Base-by-base conservation (phyloP, 106 monocot species). In the Allium cepa region DNA sequence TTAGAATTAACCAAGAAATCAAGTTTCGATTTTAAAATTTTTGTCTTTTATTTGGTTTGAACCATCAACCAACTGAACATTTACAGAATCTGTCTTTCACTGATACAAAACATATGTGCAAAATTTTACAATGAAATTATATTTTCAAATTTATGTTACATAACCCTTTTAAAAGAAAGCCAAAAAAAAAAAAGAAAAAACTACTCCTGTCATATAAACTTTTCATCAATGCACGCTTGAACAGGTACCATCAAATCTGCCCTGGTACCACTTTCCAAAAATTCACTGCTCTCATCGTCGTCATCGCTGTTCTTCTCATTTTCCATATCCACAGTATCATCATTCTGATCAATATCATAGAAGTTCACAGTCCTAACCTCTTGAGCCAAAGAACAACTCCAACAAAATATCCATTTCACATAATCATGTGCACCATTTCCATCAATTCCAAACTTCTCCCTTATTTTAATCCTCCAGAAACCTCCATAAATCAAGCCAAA, bases 401-500 rank as follows among this genome's bases (percentile, higher is more conserved):
- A 47, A 17, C 64, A 65, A 9, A 50, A 65, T 8, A 73, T 7
- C 73, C 73, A 73, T 57, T 70, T 61, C 1, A 53, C 36, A 47
- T 69, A 62, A 56, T 67, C 73, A 0, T 48, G 49, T 9, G n/a
- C 53, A 15, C 57, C 15, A 57, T 57, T 65, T 7, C 73, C 73
- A 0, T n/a, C 15, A 65, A 73, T 53, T 8, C 56, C 56, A 26
- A 73, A 65, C 18, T 48, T 73, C 56, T 47, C 11, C 55, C 73
- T 46, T 64, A 73, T 65, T 16, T 47, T 13, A 1, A 58, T 55
- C 56, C 73, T 73, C 73, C 73, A 73, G 46, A 48, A 73, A 0
- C 73, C 73, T 9, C 73, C 73, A 50, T 73, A 73, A 9, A 73
- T 12, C 57, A 73, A 50, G 11, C 73, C 73, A 10, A 62, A 73